Conservation (phyloP, 208 protist species). For the Novymonas esmeraldas region DNA sequence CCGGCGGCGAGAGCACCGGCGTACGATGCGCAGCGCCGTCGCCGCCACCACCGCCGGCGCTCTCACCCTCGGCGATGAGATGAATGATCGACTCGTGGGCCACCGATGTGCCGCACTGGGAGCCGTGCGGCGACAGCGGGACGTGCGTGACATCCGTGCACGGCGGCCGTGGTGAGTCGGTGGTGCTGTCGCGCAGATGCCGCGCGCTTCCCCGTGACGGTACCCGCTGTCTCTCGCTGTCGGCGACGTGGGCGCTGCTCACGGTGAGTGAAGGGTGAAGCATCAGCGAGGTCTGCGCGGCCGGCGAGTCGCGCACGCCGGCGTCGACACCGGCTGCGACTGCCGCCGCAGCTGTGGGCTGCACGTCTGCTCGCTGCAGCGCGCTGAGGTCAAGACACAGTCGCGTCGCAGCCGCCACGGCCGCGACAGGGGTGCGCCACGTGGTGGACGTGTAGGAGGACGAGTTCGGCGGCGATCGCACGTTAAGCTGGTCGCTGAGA, state of each 20-base stretch:
- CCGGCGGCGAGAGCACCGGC: too few species aligned
- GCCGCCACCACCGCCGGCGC: too few species aligned
- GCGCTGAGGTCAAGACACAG: background rate
- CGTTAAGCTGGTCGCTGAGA: background rate
- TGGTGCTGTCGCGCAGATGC: background rate
- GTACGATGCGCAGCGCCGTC: too few species aligned
- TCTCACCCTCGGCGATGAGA: background rate
- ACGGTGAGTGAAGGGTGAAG: background rate
- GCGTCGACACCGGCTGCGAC: background rate
- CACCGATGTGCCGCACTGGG: conserved; percentile 11
- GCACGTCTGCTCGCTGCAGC: background rate
- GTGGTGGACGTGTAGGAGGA: background rate
- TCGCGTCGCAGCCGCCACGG: background rate
- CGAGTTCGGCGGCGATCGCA: background rate
- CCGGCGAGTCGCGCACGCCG: too few species aligned
- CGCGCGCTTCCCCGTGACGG: background rate
- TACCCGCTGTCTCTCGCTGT: background rate
- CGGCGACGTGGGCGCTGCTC: too few species aligned
- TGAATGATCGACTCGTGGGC: background rate
- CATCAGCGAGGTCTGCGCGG: background rate
- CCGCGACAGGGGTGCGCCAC: background rate
- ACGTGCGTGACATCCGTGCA: conserved; percentile 16
- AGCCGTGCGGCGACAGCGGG: conserved; percentile 5
- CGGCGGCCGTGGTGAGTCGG: conserved; percentile 13
- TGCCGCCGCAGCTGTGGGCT: background rate